A percentile compares a stretch with the other conserved stretches of the same genome.
phyloP scores from a whole-genome alignment of 352 stramenopile genomes.

The Blastocystis sp. region DNA sequence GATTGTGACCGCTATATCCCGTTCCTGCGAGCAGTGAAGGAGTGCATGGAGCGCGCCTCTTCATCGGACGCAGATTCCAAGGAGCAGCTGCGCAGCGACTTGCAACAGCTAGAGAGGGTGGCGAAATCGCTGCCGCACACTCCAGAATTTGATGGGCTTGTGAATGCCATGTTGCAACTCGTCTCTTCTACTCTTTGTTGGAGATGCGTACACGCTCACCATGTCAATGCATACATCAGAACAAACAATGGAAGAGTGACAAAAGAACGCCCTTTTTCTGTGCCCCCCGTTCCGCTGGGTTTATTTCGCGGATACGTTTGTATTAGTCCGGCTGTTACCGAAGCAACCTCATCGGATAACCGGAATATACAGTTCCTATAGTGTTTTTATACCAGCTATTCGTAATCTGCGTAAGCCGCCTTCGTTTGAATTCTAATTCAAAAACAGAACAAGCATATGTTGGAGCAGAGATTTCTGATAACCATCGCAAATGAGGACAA shows the following conservation, averaged over 20 bases:
- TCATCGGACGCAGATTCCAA: background rate
- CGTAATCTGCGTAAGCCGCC: background rate
- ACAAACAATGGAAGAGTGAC: background rate
- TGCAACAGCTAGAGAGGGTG: background rate
- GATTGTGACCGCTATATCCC: conserved; percentile 8
- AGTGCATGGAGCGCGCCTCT: background rate
- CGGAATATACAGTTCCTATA: no score
- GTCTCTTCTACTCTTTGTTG: no score
- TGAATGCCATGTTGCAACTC: background rate
- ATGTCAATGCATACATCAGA: background rate
- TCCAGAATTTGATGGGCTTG: background rate
- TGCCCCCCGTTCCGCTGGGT: no score
- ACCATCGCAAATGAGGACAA: conserved; percentile 14
- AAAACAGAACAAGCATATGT: conserved; percentile 5
- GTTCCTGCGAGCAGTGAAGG: background rate
- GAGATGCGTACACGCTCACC: background rate
- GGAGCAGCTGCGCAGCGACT: conserved; percentile 10
- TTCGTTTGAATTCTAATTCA: background rate
- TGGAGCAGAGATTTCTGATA: conserved; percentile 55
- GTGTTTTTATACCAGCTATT: background rate
- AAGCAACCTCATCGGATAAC: no score
- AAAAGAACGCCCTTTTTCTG: background rate
- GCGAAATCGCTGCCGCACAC: background rate
- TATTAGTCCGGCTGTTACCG: background rate
- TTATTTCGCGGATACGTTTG: background rate